Conservation (phyloP, 306 rosid genomes). For the Hippophae tibetana region DNA sequence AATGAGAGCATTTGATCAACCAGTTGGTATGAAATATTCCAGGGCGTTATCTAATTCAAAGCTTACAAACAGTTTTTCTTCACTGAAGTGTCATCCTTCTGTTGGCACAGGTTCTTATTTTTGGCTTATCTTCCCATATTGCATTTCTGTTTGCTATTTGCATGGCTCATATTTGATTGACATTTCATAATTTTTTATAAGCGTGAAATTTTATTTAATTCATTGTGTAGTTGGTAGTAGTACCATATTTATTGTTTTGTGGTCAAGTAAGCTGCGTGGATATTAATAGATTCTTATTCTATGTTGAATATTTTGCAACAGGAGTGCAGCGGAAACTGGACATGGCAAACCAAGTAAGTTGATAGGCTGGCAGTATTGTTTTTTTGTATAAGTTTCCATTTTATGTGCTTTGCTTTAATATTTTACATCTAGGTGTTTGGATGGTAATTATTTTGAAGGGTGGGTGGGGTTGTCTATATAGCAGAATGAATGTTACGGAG, state of each 20-base stretch:
- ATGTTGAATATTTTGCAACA: conserved; percentile 22
- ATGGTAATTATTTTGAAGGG: not conserved
- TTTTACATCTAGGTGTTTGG: not conserved
- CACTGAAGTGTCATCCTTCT: conserved; percentile 50
- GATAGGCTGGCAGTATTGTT: not conserved
- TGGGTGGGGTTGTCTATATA: not conserved
- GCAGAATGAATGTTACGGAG: no score
- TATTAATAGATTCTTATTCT: conserved; percentile 13
- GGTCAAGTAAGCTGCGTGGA: not conserved
- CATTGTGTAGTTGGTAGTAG: no score
- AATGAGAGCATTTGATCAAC: conserved; percentile 46
- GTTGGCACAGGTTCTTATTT: conserved; percentile 49
- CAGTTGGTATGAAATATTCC: conserved; percentile 43
- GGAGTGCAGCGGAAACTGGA: conserved; percentile 95
- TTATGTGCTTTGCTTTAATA: not conserved
- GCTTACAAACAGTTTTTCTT: conserved; percentile 40
- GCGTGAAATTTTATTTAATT: not conserved
- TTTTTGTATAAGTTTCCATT: not conserved
- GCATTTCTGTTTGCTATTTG: no score
- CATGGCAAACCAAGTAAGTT: conserved; percentile 57
- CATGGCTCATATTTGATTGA: not conserved
- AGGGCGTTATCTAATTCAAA: conserved; percentile 48
- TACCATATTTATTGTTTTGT: not conserved
- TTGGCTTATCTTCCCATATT: no score
- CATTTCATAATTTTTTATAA: not conserved